A percentile compares a stretch with the other conserved stretches of the same genome.
These are phyloP conservation scores for Cladophialophora exuberans DNA, from an alignment of 2,329 filamentous ascomycete genomes.

Conservation along the genomic window DNA sequence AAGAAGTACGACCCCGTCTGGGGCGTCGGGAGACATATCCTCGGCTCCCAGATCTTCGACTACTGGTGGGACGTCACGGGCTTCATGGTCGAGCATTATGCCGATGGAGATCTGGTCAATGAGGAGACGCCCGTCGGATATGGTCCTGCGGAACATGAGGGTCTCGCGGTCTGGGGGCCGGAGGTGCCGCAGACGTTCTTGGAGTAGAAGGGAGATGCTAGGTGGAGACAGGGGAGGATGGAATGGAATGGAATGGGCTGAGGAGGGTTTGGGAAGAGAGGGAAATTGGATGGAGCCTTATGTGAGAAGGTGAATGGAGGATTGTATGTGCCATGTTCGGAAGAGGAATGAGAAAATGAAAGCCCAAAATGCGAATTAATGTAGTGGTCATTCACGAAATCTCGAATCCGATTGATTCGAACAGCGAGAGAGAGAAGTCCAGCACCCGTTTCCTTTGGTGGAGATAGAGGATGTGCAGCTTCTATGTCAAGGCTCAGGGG, in stretches of 20 bases:
- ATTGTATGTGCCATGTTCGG: background rate
- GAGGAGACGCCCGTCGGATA: slow-evolving; percentile 40
- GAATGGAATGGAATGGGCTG: background rate
- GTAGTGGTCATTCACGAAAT: too few species aligned
- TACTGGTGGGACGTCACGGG: slow-evolving; percentile 49
- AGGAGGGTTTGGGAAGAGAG: background rate
- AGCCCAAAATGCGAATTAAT: background rate
- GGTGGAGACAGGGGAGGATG: background rate
- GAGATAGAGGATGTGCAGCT: too few species aligned
- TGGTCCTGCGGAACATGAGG: slow-evolving; percentile 39
- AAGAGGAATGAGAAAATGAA: background rate
- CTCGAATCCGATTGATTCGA: too few species aligned
- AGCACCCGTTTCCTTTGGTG: too few species aligned
- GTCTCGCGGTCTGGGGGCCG: slow-evolving; percentile 42
- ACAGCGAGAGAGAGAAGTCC: too few species aligned
- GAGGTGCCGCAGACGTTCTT: slow-evolving; percentile 41
- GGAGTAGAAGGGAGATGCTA: slow-evolving; percentile 27
- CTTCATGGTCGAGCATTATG: slow-evolving; percentile 72
- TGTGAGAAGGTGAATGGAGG: background rate
- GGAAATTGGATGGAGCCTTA: background rate
- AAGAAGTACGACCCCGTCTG: slow-evolving; percentile 68
- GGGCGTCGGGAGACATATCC: slow-evolving; percentile 71
- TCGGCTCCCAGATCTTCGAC: slow-evolving; percentile 73
- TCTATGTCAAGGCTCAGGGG: too few species aligned
- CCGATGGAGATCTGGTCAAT: slow-evolving; percentile 62